Percentiles rank a stretch among this genome's conserved stretches.
Evolutionary conservation across 2,329 filamentous ascomycete genomes (phyloP).

Genomic region (Sclerotinia subarctica): DNA sequence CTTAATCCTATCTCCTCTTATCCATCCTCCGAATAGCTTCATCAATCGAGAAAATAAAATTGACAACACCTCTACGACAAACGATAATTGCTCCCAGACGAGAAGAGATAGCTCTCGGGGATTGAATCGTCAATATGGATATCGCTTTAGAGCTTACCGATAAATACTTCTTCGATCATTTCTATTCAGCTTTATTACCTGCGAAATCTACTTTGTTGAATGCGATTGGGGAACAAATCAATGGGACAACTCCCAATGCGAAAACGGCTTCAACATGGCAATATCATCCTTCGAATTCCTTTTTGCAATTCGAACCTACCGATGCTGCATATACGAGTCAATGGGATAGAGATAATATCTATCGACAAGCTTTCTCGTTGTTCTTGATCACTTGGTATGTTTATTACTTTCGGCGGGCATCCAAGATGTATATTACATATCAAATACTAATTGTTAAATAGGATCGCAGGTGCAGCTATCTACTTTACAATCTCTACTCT

Average conservation of each 20-base stretch:
- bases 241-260: constrained; percentile 53
- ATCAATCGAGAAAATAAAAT: neutral
- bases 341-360: constrained; percentile 73
- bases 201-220: constrained; percentile 52
- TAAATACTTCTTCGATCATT: constrained; percentile 73
- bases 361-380: constrained; percentile 70
- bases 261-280: constrained; percentile 58
- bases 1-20: neutral
- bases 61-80: neutral
- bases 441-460: constrained; percentile 40
- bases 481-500: constrained; percentile 83
- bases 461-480: constrained; percentile 78
- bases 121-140: constrained; percentile 64
- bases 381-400: constrained; percentile 83
- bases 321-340: constrained; percentile 76
- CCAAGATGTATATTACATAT: too few relatives aligned
- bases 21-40: neutral
- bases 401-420: too few relatives aligned
- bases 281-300: constrained; percentile 70
- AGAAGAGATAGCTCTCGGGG: neutral
- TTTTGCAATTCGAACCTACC: constrained; percentile 66
- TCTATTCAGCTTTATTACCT: constrained; percentile 73
- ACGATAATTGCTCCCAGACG: neutral
- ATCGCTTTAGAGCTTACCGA: constrained; percentile 84
- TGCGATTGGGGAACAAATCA: constrained; percentile 46